These are phyloP conservation scores for Crucihimalaya himalaica DNA, from an alignment of 345 rosid species.

Conservation along the genomic window DNA sequence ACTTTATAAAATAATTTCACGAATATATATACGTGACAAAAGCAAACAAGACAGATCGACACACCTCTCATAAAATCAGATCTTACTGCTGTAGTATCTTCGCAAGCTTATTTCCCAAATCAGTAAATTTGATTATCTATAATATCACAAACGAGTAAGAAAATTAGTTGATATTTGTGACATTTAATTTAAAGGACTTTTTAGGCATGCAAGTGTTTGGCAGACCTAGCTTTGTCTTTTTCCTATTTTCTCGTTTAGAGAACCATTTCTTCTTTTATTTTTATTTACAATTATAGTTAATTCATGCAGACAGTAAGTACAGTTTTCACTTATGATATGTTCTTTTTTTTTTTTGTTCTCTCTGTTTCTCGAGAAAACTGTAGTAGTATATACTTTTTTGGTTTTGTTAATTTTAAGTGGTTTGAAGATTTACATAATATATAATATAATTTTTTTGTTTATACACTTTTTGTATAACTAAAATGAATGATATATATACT, in stretches of 20 bases:
- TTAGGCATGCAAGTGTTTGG: conserved; percentile 43
- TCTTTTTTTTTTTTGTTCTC: background rate
- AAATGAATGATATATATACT: background rate
- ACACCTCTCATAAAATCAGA: conserved; percentile 12
- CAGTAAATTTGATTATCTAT: conserved; percentile 12
- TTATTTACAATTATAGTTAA: conserved; percentile 1
- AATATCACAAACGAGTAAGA: conserved; percentile 4
- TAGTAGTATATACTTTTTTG: background rate
- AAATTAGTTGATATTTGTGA: conserved; percentile 17
- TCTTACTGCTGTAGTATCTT: conserved; percentile 11
- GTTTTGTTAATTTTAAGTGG: background rate
- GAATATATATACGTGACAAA: conserved; percentile 10
- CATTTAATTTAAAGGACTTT: conserved; percentile 32
- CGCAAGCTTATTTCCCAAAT: conserved; percentile 20
- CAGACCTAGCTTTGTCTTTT: conserved; percentile 42
- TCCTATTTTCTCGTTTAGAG: conserved; percentile 33
- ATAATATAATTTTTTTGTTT: background rate
- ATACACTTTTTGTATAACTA: background rate
- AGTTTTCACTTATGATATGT: background rate
- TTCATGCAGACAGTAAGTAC: conserved; percentile 11
- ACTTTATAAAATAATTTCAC: background rate
- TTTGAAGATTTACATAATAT: background rate
- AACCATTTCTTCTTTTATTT: conserved; percentile 8
- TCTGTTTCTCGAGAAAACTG: conserved; percentile 15
- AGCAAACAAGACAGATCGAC: conserved; percentile 21